Evolutionary conservation across 495 filamentous ascomycete genomes (phyloP), one percentile per base, ranked within the genome.

Genomic region (Annulohypoxylon nitens): DNA sequence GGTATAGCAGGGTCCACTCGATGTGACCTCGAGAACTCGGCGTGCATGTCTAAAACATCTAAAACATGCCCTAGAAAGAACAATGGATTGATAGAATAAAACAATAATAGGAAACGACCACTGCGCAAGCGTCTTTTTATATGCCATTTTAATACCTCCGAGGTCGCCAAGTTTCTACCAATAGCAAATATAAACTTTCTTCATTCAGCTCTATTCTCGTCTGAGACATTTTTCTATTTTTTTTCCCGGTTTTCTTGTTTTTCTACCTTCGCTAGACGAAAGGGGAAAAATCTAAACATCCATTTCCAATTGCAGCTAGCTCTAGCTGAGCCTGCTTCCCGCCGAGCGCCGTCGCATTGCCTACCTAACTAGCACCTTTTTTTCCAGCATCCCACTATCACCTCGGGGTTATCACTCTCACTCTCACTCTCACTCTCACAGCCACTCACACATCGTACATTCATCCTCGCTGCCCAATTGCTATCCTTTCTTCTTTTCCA

Each of bases 1-100:
- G 69, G 69, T 67, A 50, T 58, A 20, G 55, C 64, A 72, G 63
- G 69, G 69, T 67, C 58, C 66, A 20, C 43, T 5, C 57, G 53
- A 64, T 70, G 51, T 53, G 51, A 70, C 54, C 54, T 37, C 18
- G 12, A 33, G 30, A 30, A 57, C 62, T 53, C 54, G 47, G 54
- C 69, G 30, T 66, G 69, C 69, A 71, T 33, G 55, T 66, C 18
- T 71, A 54, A 71, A 71, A 71, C 69, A 71, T 66, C 18, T 71
- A 54, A 71, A 71, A 71, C 69, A 71, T 8, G 53, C 69, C 69
- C 69, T 51, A 71, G 62, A 71, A 55, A 14, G 34, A 43, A n/a
- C 39, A 43, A n/a, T 43, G 39, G 39, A 43, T 43, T 14, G 12
- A 61, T 14, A 36, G 43, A 67, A 50, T 37, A 30, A 45, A 54